Conservation (phyloP, 2,329 filamentous ascomycete species). For the Colletotrichum lindemuthianum region DNA sequence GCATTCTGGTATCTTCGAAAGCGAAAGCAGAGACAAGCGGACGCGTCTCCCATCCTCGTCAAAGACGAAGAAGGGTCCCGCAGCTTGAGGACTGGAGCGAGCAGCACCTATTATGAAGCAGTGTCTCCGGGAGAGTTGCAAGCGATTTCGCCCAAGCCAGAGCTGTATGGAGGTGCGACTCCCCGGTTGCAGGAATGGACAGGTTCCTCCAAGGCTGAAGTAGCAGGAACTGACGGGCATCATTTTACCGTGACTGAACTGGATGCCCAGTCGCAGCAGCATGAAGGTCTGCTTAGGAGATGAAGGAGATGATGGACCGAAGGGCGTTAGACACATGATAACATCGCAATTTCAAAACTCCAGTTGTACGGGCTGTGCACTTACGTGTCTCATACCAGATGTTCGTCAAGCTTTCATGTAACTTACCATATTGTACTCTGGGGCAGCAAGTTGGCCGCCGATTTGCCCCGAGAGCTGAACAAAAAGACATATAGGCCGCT, state of each 20-base stretch:
- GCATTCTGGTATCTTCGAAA: slow-evolving; percentile 6
- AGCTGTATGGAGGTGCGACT: background rate
- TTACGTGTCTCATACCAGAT: too few species aligned
- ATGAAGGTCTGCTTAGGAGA: background rate
- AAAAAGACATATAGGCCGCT: too few species aligned
- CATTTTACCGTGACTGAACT: slow-evolving; percentile 20
- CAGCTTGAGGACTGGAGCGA: background rate
- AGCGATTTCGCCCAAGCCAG: background rate
- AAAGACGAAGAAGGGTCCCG: background rate
- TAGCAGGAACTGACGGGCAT: background rate
- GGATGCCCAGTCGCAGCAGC: slow-evolving; percentile 1
- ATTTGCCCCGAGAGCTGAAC: too few species aligned
- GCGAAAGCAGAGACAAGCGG: background rate
- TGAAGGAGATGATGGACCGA: background rate
- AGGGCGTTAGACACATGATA: background rate
- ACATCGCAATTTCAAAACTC: too few species aligned
- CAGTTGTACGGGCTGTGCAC: too few species aligned
- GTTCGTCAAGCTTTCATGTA: too few species aligned
- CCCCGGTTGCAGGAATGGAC: slow-evolving; percentile 1
- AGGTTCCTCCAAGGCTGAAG: background rate
- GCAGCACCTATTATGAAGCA: background rate
- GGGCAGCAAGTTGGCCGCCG: too few species aligned
- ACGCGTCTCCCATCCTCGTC: background rate
- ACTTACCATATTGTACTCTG: too few species aligned
- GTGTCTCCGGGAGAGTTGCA: slow-evolving; percentile 5